Base-by-base conservation (phyloP, 257 asterid genomes). In the Solanum sejunctum region DNA sequence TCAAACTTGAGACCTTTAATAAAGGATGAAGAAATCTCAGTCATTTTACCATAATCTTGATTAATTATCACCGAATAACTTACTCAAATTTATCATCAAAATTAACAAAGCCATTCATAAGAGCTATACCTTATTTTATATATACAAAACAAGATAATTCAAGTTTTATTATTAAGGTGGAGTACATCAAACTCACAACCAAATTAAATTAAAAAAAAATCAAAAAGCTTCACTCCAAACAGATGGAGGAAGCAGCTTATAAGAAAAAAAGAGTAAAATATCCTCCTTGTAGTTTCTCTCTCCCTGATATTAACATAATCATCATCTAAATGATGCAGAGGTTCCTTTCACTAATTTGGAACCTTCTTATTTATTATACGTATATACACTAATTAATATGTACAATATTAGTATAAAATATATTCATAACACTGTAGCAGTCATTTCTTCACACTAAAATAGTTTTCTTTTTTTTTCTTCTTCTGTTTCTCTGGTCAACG, bases 401-500 rank as follows among this genome's bases (percentile, higher is more conserved):
- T 77, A 77, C 45, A 47, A 47, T 26, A 73, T 47, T 73, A 58
- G 7, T 58, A 47, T 1, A 47, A 28, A 45, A 70, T 18, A 41
- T 18, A 70, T 70, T 18, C 28, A 75, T 60, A 49, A 17, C 82
- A 77, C 16, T 18, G 57, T 56, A 26, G 63, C 63, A 51, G 63
- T 51, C 47, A 51, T 77, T 77, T 77, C 45, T 77, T 77, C 82
- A 75, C 82, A 23, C 60, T 49, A 66, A 58, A 66, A 41, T 71
- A 18, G 18, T 20, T 67, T 26, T n/a, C 12, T 10, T 36, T 2
- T 39, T 67, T 8, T 56, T 8, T 6, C n/a, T n/a, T 3, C 9
- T 70, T 49, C 7, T 66, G 73, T 15, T 51, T 49, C 6, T 4
- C 21, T 75, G 10, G 61, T 89, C 90, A 90, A 82, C 91, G 95